phyloP scores from a whole-genome alignment of 768 basidiomycete genomes.

The Candolleomyces efflorescens region DNA sequence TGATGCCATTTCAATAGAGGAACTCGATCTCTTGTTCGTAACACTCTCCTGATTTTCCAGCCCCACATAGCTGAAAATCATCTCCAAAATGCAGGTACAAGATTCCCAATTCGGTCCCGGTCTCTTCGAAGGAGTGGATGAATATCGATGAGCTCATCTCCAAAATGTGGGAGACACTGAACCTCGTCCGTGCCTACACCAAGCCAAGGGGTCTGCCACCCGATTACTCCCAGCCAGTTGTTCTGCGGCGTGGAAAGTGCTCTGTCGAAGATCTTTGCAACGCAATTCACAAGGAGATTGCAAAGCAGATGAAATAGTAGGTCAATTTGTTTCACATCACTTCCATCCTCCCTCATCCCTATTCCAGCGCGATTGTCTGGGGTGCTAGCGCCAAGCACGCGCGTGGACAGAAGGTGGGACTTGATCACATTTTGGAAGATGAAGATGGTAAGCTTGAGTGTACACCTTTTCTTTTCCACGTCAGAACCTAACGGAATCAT shows the following conservation, averaged over 20 bases:
- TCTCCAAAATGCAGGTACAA: conserved; percentile 54
- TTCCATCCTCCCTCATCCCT: background rate
- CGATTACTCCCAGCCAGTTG: conserved; percentile 89
- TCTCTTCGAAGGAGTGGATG: conserved; percentile 92
- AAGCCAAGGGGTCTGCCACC: conserved; percentile 90
- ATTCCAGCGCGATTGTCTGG: conserved; percentile 81
- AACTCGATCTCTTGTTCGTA: conserved; percentile 82
- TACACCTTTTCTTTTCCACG: conserved; percentile 17
- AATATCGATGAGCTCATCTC: conserved; percentile 94
- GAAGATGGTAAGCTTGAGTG: conserved; percentile 78
- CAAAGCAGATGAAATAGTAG: conserved; percentile 96
- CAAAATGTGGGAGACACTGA: conserved; percentile 90
- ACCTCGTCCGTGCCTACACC: conserved; percentile 94
- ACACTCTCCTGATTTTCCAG: background rate
- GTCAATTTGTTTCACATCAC: background rate
- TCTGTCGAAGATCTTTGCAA: conserved; percentile 89
- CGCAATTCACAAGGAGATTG: conserved; percentile 94
- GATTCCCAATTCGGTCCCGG: conserved; percentile 93
- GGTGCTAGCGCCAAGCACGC: conserved; percentile 97
- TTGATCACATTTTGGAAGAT: conserved; percentile 83
- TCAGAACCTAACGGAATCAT: background rate
- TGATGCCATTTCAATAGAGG: conserved; percentile 98
- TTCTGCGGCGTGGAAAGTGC: conserved; percentile 62
- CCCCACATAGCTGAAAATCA: background rate
- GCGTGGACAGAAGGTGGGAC: conserved; percentile 91